Base-by-base conservation (phyloP, 768 basidiomycete genomes). In the Gloeophyllum trabeum region DNA sequence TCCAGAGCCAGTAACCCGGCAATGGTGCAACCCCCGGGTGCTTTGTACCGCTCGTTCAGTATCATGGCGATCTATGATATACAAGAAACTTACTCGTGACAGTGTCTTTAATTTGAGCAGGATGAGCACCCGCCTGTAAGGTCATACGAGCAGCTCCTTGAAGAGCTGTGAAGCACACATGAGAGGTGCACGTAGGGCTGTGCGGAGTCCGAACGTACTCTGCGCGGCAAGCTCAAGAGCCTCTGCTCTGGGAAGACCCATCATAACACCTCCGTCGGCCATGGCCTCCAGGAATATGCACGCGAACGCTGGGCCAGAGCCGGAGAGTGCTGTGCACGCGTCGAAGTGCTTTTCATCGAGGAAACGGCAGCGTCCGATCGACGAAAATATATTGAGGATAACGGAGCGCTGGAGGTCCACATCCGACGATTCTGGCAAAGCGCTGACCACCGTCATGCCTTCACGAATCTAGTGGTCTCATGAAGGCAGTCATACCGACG, bases 261-360 rank as follows among this genome's bases (percentile, higher is more conserved):
- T 98, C 94, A 99, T 98, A 36, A 98, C 96, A 35, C 92, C 96
- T 21, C 96, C 96, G 59, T 98, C 96, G 1, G 91, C 84, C 92
- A 99, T 96, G 0, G 96, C 94, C 61, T 99, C 96, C 48, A 99
- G 70, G 53, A 98, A 90, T 39, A 98, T 80, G 51, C 90, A 92
- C 1, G 90, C 92, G 61, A 99, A 98, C 0, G 96, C 96, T 28
- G 96, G 96, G 0, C 96, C 96, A 5, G 90, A 91, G 0, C 93
- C 96, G 13, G 88, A 90, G 3, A 99, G 71, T 7, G 96, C 96
- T 0, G 96, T 99, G 58, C 90, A 96, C 4, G 94, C 93, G 62
- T 99, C 94, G 53, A 99, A 99, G 60, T 98, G 87, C 60, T 93
- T 97, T 62, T 99, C 96, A 41, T 97, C 94, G 24, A 99, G 74